Evolutionary conservation across 495 filamentous ascomycete species (phyloP).

Genomic region (Gamarada debralockiae): DNA sequence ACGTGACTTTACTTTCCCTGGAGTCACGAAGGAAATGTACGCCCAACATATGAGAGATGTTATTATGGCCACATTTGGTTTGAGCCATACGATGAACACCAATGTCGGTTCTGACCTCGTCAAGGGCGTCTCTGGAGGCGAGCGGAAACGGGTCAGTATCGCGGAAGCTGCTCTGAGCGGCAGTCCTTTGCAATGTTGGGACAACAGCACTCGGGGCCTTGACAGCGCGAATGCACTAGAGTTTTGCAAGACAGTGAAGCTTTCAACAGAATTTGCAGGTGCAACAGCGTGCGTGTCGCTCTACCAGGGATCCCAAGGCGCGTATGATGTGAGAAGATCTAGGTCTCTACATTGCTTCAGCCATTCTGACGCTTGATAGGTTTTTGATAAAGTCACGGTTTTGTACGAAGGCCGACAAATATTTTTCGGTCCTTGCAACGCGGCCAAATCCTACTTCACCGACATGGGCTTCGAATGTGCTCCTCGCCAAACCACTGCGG

Average conservation of each 20-base stretch:
- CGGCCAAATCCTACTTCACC: conserved; percentile 64
- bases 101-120: conserved; percentile 71
- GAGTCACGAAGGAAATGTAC: conserved; percentile 56
- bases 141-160: conserved; percentile 75
- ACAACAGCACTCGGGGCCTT: conserved; percentile 73
- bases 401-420: conserved; percentile 80
- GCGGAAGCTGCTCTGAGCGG: conserved; percentile 62
- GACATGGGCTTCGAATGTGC: conserved; percentile 71
- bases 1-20: conserved; percentile 49
- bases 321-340: conserved; percentile 53
- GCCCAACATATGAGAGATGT: conserved; percentile 64
- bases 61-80: conserved; percentile 71
- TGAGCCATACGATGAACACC: conserved; percentile 70
- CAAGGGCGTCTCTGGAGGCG: conserved; percentile 74
- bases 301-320: conserved; percentile 72
- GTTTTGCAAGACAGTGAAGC: conserved; percentile 63
- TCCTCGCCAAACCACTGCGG: conserved; percentile 64
- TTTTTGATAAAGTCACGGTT: conserved; percentile 72
- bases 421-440: conserved; percentile 60
- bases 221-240: conserved; percentile 75
- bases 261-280: conserved; percentile 57
- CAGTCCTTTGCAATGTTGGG: conserved; percentile 73
- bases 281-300: conserved; percentile 68
- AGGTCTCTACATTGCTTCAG: too few relatives aligned
- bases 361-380: background rate